Conservation (phyloP, 2,329 filamentous ascomycete species). For the Colletotrichum spaethianum region DNA sequence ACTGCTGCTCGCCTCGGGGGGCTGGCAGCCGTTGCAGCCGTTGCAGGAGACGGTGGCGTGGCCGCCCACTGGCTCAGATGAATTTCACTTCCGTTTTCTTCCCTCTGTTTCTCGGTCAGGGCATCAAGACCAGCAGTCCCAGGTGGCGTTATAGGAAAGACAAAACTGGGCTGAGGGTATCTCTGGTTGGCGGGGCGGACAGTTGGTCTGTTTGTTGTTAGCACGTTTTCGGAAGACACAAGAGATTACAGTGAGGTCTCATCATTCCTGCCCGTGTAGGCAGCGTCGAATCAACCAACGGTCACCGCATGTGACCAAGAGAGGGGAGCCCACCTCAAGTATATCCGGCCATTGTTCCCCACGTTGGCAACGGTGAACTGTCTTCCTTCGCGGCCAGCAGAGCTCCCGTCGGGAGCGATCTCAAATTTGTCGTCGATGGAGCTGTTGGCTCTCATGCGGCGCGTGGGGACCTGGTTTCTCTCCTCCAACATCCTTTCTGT, state of each 20-base stretch:
- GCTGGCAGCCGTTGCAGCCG: slow-evolving; percentile 42
- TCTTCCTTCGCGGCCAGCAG: slow-evolving; percentile 74
- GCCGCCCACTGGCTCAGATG: slow-evolving; percentile 60
- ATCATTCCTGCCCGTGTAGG: slow-evolving; percentile 28
- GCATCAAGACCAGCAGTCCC: slow-evolving; percentile 70
- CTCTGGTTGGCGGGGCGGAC: slow-evolving; percentile 73
- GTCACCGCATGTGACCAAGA: slow-evolving; percentile 24
- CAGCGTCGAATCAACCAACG: slow-evolving; percentile 1
- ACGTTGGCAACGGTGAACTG: slow-evolving; percentile 87
- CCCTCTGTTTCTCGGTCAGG: slow-evolving; percentile 50
- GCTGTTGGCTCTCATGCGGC: slow-evolving; percentile 63
- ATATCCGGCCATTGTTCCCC: slow-evolving; percentile 86
- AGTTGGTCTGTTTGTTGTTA: slow-evolving; percentile 64
- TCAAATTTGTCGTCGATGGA: slow-evolving; percentile 66
- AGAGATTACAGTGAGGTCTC: slow-evolving; percentile 32
- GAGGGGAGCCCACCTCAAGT: slow-evolving; percentile 75
- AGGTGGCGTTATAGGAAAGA: slow-evolving; percentile 73
- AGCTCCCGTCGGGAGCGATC: slow-evolving; percentile 71
- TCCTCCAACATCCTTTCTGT: slow-evolving; percentile 62
- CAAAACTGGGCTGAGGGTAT: slow-evolving; percentile 72
- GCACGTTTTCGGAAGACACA: slow-evolving; percentile 32
- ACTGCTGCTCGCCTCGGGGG: slow-evolving; percentile 53
- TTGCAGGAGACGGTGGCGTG: slow-evolving; percentile 49
- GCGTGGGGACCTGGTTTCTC: slow-evolving; percentile 50
- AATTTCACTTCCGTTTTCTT: slow-evolving; percentile 46